Base-by-base conservation (phyloP, 2,329 filamentous ascomycete genomes). In the Didymella arachidicola region DNA sequence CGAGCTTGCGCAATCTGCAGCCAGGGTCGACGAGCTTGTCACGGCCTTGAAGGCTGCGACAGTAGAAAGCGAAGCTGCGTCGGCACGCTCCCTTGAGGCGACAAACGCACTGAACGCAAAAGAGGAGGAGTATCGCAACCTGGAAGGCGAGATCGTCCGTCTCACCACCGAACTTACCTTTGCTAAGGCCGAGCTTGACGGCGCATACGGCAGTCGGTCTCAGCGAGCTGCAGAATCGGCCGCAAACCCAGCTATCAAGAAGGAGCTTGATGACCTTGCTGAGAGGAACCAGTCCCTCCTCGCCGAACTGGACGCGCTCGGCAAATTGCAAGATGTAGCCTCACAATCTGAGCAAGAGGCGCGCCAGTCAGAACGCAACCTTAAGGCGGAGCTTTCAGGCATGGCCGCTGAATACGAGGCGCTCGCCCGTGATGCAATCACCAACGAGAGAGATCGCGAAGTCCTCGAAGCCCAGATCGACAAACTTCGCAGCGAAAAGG, bases 181-280 rank as follows among this genome's bases (percentile, higher is more conserved):
- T 66, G 92, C 91, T 26, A 87, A 88, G 71, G 92, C 93, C 52
- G 94, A 98, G 76, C 90, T 98, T 26, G 95, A 97, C 69, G 92
- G 92, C 62, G 96, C 96, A 72, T 97, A 98, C 73, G 95, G 95
- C 39, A 86, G 83, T n/a, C 82, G 88, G 50, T 84, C 87, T 10
- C 82, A 91, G 72, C 85, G 89, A 30, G 87, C 87, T 12, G 88
- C 87, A n/a, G 87, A 89, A 72, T 84, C 84, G 11, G 85, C 85
- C 10, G 79, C 81, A 8, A 74, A 74, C 45, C 86, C 86, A 48
- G 84, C 80, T 22, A 80, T 87, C 42, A 84, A 86, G 68, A 84
- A 81, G 53, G 85, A 89, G 69, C 80, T 89, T 25, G 85, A 87
- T 58, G 80, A 81, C 8, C 78, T 88, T 38, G 80, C 77, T 26